Evolutionary conservation across 257 asterid species (phyloP).

Genomic region (Solanum okadae): DNA sequence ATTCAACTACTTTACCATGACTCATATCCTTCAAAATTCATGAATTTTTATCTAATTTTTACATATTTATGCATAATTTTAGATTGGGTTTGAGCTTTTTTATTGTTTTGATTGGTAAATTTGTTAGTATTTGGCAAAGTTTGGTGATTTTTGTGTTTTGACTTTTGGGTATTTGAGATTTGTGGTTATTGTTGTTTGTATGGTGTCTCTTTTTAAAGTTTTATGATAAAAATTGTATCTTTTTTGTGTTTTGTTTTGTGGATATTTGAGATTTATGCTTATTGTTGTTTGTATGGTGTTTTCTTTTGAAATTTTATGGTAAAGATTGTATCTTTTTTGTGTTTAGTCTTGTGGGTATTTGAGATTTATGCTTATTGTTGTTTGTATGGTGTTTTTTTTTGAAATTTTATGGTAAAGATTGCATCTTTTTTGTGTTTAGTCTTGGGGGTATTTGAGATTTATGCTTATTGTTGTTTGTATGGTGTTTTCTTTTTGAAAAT

Average conservation of each 20-base stretch:
- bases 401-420: background rate
- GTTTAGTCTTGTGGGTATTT: background rate
- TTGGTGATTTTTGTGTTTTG: background rate
- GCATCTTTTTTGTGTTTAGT: background rate
- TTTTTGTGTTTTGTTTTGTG: background rate
- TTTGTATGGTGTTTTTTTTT: background rate
- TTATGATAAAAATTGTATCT: background rate
- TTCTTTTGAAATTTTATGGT: background rate
- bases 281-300: background rate
- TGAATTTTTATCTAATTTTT: background rate
- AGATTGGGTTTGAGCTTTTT: background rate
- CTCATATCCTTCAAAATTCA: constrained; percentile 42
- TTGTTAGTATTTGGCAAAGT: background rate
- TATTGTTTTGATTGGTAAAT: background rate
- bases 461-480: background rate
- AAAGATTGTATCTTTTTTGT: background rate
- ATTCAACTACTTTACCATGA: constrained; percentile 26
- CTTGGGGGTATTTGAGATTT: background rate
- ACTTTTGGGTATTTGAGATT: background rate
- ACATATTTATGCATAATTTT: background rate
- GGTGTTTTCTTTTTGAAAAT: background rate
- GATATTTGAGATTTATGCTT: background rate
- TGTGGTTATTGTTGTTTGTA: background rate
- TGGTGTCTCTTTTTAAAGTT: background rate
- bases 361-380: background rate